Conservation (phyloP, 1,284 basidiomycete genomes). For the Cystobasidium pallidum region DNA sequence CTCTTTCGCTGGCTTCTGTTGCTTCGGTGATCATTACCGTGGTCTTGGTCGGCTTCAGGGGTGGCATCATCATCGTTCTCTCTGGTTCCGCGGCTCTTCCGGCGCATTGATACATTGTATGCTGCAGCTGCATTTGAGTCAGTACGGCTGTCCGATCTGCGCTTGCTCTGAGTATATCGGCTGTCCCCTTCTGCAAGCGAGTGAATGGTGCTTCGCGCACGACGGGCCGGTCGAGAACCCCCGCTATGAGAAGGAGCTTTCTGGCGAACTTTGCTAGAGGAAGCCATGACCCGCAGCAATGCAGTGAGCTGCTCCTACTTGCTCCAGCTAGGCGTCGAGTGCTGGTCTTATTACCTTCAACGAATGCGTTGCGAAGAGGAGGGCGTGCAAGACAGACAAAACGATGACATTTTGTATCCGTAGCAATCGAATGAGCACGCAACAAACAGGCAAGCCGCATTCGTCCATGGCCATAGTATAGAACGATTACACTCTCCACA, state of each 20-base stretch:
- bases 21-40: not conserved
- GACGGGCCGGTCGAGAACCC: not conserved
- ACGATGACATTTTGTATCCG: not conserved
- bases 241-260: constrained; percentile 2
- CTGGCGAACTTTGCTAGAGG: not conserved
- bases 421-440: not conserved
- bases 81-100: not conserved
- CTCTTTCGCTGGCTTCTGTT: constrained; percentile 1
- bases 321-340: not conserved
- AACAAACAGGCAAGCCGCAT: too few relatives aligned
- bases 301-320: not conserved
- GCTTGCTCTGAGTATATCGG: not conserved
- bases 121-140: not conserved
- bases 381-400: not conserved
- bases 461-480: not conserved
- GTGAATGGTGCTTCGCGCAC: constrained; percentile 13
- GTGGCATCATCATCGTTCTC: constrained; percentile 5
- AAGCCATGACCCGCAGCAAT: not conserved
- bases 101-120: not conserved
- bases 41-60: not conserved
- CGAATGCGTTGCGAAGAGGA: not conserved
- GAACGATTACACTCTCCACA: not conserved
- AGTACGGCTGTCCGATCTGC: not conserved
- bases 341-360: not conserved
- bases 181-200: constrained; percentile 1